Conservation (phyloP, 192 early-diverging fungal genomes). For the Jimgerdemannia flammicorona region DNA sequence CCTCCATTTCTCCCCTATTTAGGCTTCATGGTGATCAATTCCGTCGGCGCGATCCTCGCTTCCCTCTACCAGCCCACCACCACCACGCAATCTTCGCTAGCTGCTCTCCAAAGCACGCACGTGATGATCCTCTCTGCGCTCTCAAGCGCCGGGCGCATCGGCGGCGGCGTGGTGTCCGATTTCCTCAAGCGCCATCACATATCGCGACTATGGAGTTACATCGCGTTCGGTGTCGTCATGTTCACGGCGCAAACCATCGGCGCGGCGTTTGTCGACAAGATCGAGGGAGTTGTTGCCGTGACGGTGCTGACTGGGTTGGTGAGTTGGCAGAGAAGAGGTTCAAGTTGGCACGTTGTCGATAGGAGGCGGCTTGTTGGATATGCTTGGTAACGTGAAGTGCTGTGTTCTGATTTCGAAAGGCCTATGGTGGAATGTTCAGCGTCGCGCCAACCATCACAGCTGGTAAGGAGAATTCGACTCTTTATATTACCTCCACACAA, state of each 20-base stretch:
- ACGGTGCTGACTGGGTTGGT: slow-evolving; percentile 9
- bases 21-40: slow-evolving; percentile 39
- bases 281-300: neutral
- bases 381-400: too few species aligned
- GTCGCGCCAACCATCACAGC: slow-evolving; percentile 1
- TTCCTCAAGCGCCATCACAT: slow-evolving; percentile 22
- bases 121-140: slow-evolving; percentile 36
- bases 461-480: neutral
- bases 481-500: too few species aligned
- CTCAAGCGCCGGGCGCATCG: slow-evolving; percentile 35
- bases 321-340: too few species aligned
- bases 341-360: too few species aligned
- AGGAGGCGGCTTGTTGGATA: too few species aligned
- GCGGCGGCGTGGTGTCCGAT: slow-evolving; percentile 37
- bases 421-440: slow-evolving; percentile 36
- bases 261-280: slow-evolving; percentile 3
- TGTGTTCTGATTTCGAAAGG: too few species aligned
- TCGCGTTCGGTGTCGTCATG: slow-evolving; percentile 27
- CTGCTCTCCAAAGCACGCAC: slow-evolving; percentile 32
- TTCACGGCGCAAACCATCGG: slow-evolving; percentile 31
- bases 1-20: too few species aligned
- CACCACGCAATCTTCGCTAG: slow-evolving; percentile 22
- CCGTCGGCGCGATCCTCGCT: slow-evolving; percentile 33
- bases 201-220: slow-evolving; percentile 26
- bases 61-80: slow-evolving; percentile 33